These are phyloP conservation scores for Teunomyces atbi DNA, from an alignment of 805 yeast species.

Conservation along the genomic window DNA sequence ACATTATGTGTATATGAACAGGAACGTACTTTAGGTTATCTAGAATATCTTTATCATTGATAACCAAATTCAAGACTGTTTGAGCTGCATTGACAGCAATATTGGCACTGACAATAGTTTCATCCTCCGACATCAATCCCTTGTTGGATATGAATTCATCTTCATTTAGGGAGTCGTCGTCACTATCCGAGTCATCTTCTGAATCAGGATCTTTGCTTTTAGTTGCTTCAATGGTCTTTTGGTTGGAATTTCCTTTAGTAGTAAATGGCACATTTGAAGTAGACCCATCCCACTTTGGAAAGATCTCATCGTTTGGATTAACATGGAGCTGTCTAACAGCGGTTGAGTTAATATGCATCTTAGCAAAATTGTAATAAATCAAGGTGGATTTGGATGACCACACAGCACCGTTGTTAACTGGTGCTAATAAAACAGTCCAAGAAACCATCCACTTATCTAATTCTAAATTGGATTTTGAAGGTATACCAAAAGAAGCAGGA, in stretches of 20 bases:
- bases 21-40: slow-evolving; percentile 62
- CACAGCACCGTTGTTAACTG: slow-evolving; percentile 50
- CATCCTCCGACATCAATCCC: slow-evolving; percentile 32
- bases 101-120: slow-evolving; percentile 37
- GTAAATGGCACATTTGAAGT: background rate
- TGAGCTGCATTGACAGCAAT: slow-evolving; percentile 64
- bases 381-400: slow-evolving; percentile 73
- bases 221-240: slow-evolving; percentile 8
- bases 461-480: slow-evolving; percentile 64
- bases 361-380: slow-evolving; percentile 71
- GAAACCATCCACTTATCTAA: slow-evolving; percentile 78
- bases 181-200: slow-evolving; percentile 16
- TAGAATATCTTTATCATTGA: slow-evolving; percentile 57
- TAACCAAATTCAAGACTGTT: slow-evolving; percentile 56
- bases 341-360: slow-evolving; percentile 64
- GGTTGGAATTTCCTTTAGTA: background rate
- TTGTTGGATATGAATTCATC: slow-evolving; percentile 34
- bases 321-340: slow-evolving; percentile 44
- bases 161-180: slow-evolving; percentile 16
- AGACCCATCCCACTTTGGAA: slow-evolving; percentile 34
- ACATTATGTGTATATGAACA: slow-evolving; percentile 69
- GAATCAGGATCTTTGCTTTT: slow-evolving; percentile 7
- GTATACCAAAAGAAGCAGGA: slow-evolving; percentile 64
- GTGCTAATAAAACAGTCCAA: slow-evolving; percentile 69
- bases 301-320: slow-evolving; percentile 25